phyloP scores from a whole-genome alignment of 495 filamentous ascomycete genomes.

The Elasticomyces elasticus region DNA sequence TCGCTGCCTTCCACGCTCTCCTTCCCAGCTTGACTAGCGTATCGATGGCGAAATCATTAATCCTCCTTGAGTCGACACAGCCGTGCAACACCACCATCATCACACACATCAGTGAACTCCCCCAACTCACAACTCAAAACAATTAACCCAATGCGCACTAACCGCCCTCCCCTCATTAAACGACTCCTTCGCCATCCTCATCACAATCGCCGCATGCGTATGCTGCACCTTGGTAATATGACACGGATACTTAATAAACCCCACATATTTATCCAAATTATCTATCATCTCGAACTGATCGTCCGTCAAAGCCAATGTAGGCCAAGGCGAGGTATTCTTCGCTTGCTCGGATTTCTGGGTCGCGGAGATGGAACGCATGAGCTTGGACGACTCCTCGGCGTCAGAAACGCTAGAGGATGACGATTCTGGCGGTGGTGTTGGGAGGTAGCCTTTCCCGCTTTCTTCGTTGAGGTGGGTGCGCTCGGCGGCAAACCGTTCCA shows the following conservation, averaged over 20 bases:
- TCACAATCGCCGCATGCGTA: constrained; percentile 84
- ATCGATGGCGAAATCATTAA: background rate
- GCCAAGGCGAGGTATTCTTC: constrained; percentile 34
- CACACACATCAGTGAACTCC: background rate
- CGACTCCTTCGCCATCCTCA: constrained; percentile 49
- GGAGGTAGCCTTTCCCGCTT: constrained; percentile 50
- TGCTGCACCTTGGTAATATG: constrained; percentile 74
- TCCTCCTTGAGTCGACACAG: background rate
- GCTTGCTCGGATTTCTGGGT: background rate
- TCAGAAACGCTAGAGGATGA: background rate
- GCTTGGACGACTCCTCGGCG: background rate
- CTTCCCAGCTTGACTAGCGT: no score
- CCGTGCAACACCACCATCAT: background rate
- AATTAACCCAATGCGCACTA: constrained; percentile 68
- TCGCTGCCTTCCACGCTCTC: no score
- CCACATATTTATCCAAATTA: constrained; percentile 55
- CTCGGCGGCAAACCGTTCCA: constrained; percentile 55
- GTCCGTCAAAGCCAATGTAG: constrained; percentile 64
- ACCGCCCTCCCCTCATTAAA: constrained; percentile 73
- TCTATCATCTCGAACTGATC: constrained; percentile 77
- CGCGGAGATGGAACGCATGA: background rate
- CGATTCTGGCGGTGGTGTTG: constrained; percentile 29
- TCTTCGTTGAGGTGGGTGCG: constrained; percentile 31
- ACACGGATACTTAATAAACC: constrained; percentile 73
- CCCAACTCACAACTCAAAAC: constrained; percentile 41